Conservation (phyloP, 495 filamentous ascomycete genomes). For the Glonium stellatum region DNA sequence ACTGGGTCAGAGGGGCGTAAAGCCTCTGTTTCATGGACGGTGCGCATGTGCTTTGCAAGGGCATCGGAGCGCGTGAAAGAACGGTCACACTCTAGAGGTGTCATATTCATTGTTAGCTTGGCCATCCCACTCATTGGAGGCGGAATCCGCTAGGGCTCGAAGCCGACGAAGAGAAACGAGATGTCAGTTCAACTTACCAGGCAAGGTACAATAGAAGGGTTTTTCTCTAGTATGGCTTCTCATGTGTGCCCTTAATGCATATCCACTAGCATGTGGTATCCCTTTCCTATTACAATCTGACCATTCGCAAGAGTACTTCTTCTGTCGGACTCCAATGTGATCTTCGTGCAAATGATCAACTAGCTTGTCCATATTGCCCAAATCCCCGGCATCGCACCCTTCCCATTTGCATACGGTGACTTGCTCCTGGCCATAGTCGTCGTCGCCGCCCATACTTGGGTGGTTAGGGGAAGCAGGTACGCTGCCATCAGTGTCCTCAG, state of each 20-base stretch:
- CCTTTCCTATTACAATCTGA: slow-evolving; percentile 79
- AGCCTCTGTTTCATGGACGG: slow-evolving; percentile 94
- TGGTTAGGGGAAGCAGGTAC: slow-evolving; percentile 63
- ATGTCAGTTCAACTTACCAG: no score
- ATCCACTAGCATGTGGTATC: slow-evolving; percentile 85
- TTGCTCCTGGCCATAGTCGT: slow-evolving; percentile 63
- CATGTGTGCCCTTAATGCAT: slow-evolving; percentile 95
- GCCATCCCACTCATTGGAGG: background rate
- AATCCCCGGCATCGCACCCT: slow-evolving; percentile 69
- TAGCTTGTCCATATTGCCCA: slow-evolving; percentile 87
- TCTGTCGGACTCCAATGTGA: slow-evolving; percentile 77
- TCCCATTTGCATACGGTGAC: slow-evolving; percentile 86
- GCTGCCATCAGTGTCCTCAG: slow-evolving; percentile 79
- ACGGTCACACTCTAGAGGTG: slow-evolving; percentile 77
- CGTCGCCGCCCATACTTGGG: slow-evolving; percentile 62
- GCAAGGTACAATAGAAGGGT: slow-evolving; percentile 91
- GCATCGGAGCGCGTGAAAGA: slow-evolving; percentile 96
- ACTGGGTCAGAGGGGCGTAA: slow-evolving; percentile 82
- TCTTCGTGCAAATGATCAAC: slow-evolving; percentile 90
- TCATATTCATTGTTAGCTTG: background rate
- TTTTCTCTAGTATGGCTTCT: slow-evolving; percentile 96
- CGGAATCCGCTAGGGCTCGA: no score
- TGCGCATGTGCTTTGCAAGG: slow-evolving; percentile 96
- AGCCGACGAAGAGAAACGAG: no score
- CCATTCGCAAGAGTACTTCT: slow-evolving; percentile 94